Conservation (phyloP, 2,329 filamentous ascomycete species). For the Aspergillus clavatus region DNA sequence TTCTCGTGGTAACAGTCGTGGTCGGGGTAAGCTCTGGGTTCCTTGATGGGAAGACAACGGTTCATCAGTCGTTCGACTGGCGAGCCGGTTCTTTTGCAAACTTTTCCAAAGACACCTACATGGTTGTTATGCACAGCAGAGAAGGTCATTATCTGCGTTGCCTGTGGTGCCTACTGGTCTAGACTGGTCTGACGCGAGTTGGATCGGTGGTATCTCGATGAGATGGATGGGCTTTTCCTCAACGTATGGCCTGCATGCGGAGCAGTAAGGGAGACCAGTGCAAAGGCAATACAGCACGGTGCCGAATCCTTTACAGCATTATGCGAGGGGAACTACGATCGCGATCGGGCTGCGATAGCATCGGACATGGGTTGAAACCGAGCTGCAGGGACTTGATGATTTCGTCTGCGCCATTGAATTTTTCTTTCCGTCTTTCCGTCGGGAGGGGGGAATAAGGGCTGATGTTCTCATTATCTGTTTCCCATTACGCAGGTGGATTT, state of each 20-base stretch:
- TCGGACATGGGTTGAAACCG: neutral
- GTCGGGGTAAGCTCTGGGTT: slow-evolving; percentile 43
- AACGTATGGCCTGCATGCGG: slow-evolving; percentile 14
- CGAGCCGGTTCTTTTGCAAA: slow-evolving; percentile 21
- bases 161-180: slow-evolving; percentile 16
- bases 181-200: slow-evolving; percentile 12
- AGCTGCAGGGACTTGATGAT: neutral
- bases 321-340: neutral
- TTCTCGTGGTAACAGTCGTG: slow-evolving; percentile 34
- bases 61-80: slow-evolving; percentile 15
- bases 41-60: slow-evolving; percentile 30
- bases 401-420: neutral
- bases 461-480: neutral
- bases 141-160: slow-evolving; percentile 12
- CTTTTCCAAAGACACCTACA: slow-evolving; percentile 14
- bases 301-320: slow-evolving; percentile 5
- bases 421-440: neutral
- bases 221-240: slow-evolving; percentile 14
- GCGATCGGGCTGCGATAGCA: neutral
- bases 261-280: slow-evolving; percentile 8
- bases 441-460: neutral
- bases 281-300: slow-evolving; percentile 15
- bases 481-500: neutral
- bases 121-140: slow-evolving; percentile 19
- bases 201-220: slow-evolving; percentile 15